Evolutionary conservation across 2,329 filamentous ascomycete species (phyloP).

Genomic region (Cercospora zeae-maydis): DNA sequence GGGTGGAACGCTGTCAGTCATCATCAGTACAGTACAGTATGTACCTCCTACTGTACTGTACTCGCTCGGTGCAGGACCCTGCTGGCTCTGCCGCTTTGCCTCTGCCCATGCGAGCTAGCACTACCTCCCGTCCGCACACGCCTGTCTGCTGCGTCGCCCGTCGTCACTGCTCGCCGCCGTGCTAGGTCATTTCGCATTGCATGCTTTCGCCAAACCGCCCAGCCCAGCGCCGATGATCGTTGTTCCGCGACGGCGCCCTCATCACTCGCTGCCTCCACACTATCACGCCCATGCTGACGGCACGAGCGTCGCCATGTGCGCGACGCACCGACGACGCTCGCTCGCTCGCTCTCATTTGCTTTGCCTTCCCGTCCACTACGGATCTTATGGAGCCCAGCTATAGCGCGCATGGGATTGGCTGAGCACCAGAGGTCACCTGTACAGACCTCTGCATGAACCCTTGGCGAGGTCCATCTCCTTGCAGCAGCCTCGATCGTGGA

Average conservation of each 20-base stretch:
- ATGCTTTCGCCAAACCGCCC: neutral
- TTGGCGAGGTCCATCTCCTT: constrained; percentile 2
- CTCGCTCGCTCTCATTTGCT: constrained; percentile 4
- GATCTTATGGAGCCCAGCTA: neutral
- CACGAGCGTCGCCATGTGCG: neutral
- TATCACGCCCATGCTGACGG: no score
- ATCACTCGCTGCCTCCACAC: no score
- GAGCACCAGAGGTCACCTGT: constrained; percentile 1
- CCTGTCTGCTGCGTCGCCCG: neutral
- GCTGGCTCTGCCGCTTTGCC: constrained; percentile 16
- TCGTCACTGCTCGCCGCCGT: neutral
- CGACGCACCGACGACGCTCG: neutral
- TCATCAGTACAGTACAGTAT: no score
- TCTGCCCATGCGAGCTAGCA: constrained; percentile 11
- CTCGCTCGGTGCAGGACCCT: no score
- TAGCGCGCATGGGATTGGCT: neutral
- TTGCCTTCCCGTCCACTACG: neutral
- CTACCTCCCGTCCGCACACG: neutral
- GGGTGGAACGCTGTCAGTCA: neutral
- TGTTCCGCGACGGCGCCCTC: neutral
- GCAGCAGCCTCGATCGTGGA: constrained; percentile 2
- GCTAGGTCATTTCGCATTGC: neutral
- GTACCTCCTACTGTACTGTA: no score
- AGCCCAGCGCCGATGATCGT: neutral
- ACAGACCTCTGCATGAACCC: neutral